A percentile compares a stretch with the other conserved stretches of the same genome.
phyloP scores from a whole-genome alignment of 1,284 basidiomycete species.

The Neolentinus lepideus region DNA sequence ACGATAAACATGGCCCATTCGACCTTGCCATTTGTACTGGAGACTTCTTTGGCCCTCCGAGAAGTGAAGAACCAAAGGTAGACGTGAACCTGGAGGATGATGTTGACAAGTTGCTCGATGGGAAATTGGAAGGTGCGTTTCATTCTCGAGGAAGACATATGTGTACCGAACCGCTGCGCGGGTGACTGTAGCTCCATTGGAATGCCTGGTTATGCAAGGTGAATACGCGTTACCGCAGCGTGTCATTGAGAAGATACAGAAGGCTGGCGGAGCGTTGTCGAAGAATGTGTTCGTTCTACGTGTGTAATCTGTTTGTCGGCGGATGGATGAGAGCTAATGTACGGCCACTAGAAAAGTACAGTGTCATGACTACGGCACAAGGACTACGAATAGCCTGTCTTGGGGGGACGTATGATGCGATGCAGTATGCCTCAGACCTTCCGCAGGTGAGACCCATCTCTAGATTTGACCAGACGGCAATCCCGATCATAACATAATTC shows the following conservation, averaged over 20 bases:
- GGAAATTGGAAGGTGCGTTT: slow-evolving; percentile 52
- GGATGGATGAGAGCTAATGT: not conserved
- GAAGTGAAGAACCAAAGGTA: slow-evolving; percentile 26
- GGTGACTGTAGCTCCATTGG: slow-evolving; percentile 68
- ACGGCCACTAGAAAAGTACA: slow-evolving; percentile 64
- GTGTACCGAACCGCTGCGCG: not conserved
- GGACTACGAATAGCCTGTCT: slow-evolving; percentile 84
- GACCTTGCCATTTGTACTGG: slow-evolving; percentile 83
- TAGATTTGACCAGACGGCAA: not conserved
- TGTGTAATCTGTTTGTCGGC: slow-evolving; percentile 29
- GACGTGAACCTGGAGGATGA: slow-evolving; percentile 38
- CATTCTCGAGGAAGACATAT: not conserved
- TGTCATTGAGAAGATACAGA: slow-evolving; percentile 68
- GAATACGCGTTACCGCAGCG: slow-evolving; percentile 62
- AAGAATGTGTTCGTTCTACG: slow-evolving; percentile 82
- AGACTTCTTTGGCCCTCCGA: slow-evolving; percentile 79
- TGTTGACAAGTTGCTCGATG: slow-evolving; percentile 52
- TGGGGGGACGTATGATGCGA: slow-evolving; percentile 69
- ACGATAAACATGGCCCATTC: slow-evolving; percentile 94
- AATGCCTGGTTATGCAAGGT: slow-evolving; percentile 91
- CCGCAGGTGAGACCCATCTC: slow-evolving; percentile 42
- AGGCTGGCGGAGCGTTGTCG: slow-evolving; percentile 72
- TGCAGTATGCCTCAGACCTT: slow-evolving; percentile 49
- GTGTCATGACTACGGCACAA: slow-evolving; percentile 73
- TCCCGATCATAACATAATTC: not conserved